Percentiles rank a stretch among this genome's conserved stretches.
Evolutionary conservation across 805 yeast genomes (phyloP).

Genomic region (Candida xyloterini): DNA sequence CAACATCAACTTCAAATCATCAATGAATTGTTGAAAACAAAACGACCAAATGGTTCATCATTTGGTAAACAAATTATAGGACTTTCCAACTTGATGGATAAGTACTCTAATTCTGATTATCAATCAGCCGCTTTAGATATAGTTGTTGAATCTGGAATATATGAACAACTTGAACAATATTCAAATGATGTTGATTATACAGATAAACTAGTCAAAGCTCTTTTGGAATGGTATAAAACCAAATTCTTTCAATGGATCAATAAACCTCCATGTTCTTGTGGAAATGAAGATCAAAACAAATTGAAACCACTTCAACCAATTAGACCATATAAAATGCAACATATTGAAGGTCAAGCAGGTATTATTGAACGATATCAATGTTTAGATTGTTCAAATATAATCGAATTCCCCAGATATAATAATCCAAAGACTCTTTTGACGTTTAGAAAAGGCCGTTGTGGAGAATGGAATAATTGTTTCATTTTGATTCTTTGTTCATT

Average conservation of each 20-base stretch:
- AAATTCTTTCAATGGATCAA: constrained; percentile 85
- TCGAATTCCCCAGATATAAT: constrained; percentile 76
- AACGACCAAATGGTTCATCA: constrained; percentile 2
- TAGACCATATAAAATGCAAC: constrained; percentile 45
- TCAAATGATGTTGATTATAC: constrained; percentile 36
- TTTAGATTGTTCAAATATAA: constrained; percentile 39
- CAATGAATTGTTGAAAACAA: not conserved
- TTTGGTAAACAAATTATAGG: constrained; percentile 14
- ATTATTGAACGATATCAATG: constrained; percentile 67
- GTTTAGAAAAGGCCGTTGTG: constrained; percentile 78
- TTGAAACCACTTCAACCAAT: constrained; percentile 38
- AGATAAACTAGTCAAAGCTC: constrained; percentile 56
- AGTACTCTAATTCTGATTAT: constrained; percentile 42
- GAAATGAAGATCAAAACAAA: constrained; percentile 37
- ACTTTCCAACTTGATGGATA: constrained; percentile 20
- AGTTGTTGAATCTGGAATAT: constrained; percentile 65
- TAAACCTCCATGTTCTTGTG: constrained; percentile 63
- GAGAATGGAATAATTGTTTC: constrained; percentile 93
- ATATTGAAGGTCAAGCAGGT: constrained; percentile 47
- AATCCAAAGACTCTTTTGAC: constrained; percentile 59
- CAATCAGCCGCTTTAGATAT: constrained; percentile 60
- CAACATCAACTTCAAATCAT: constrained; percentile 8
- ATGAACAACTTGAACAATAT: constrained; percentile 36
- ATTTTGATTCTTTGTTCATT: constrained; percentile 65
- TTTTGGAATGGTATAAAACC: constrained; percentile 68